Conservation (phyloP, 139 green algal genomes). For the Chlorella sp. region DNA sequence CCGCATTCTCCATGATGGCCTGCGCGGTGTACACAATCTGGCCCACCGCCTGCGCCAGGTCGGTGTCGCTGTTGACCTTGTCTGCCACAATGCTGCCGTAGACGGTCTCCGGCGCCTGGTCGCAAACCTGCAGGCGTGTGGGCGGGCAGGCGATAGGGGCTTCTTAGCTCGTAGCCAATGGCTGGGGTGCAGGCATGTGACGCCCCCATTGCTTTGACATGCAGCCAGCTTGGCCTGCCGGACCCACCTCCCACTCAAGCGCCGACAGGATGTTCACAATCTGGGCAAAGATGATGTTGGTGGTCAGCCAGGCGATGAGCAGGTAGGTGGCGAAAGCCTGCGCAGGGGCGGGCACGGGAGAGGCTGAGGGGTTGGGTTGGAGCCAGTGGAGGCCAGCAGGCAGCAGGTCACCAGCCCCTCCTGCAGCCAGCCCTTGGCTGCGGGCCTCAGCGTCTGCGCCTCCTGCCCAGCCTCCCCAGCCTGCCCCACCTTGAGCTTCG, state of each 20-base stretch:
- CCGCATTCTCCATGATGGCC: constrained; percentile 39
- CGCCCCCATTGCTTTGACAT: no score
- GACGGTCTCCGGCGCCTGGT: background rate
- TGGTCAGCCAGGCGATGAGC: constrained; percentile 44
- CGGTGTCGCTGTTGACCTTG: constrained; percentile 27
- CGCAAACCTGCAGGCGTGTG: constrained; percentile 9
- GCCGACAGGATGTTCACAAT: constrained; percentile 34
- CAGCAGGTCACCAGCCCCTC: no score
- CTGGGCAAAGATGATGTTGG: constrained; percentile 44
- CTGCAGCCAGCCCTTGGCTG: no score
- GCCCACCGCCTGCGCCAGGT: constrained; percentile 26
- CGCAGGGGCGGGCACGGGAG: background rate
- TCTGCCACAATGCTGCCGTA: constrained; percentile 38
- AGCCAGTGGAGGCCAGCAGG: background rate
- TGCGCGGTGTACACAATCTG: constrained; percentile 40
- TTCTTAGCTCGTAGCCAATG: no score
- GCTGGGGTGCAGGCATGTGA: no score
- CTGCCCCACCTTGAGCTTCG: constrained; percentile 37
- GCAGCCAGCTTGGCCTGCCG: background rate
- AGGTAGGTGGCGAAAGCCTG: constrained; percentile 49
- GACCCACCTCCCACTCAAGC: constrained; percentile 31
- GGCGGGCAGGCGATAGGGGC: no score
- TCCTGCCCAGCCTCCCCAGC: background rate
- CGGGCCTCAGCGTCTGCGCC: no score
- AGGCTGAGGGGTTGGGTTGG: background rate